phyloP scores from a whole-genome alignment of 2,329 filamentous ascomycete species.

The Hypoxylon sp. region DNA sequence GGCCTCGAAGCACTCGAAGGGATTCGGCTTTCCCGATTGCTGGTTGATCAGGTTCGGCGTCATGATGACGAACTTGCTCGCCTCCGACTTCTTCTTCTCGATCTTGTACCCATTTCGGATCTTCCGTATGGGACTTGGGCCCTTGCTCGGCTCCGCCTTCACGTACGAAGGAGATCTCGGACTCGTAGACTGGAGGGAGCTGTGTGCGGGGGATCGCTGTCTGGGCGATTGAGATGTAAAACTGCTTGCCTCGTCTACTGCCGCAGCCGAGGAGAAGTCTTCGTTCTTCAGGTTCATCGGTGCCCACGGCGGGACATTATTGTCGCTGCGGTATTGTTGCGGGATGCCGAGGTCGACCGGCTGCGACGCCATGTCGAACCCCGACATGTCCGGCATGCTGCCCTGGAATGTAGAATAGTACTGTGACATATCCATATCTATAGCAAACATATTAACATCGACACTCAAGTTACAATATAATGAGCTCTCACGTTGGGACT shows the following conservation, averaged over 20 bases:
- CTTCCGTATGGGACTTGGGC: slow-evolving; percentile 52
- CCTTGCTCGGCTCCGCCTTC: slow-evolving; percentile 41
- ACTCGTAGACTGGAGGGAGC: slow-evolving; percentile 41
- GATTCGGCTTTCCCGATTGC: slow-evolving; percentile 59
- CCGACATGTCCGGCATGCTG: slow-evolving; percentile 37
- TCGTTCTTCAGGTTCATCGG: slow-evolving; percentile 49
- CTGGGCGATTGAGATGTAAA: slow-evolving; percentile 44
- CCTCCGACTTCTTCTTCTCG: slow-evolving; percentile 51
- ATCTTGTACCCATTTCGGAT: slow-evolving; percentile 53
- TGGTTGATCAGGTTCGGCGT: slow-evolving; percentile 63
- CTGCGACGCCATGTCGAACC: slow-evolving; percentile 43
- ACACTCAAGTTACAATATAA: neutral
- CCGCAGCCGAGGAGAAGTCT: slow-evolving; percentile 45
- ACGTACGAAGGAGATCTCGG: slow-evolving; percentile 41
- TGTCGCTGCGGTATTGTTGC: slow-evolving; percentile 48
- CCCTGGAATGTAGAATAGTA: slow-evolving; percentile 47
- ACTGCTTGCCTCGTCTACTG: slow-evolving; percentile 48
- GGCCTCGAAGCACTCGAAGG: slow-evolving; percentile 64
- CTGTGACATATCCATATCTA: slow-evolving; percentile 37
- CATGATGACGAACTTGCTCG: slow-evolving; percentile 63
- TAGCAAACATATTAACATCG: slow-evolving; percentile 20
- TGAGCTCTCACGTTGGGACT: slow-evolving; percentile 25
- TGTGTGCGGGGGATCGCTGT: slow-evolving; percentile 33
- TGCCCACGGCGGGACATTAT: slow-evolving; percentile 55
- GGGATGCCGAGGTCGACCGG: slow-evolving; percentile 51